Percentiles rank a stretch among this genome's conserved stretches.
These are phyloP conservation scores for Syzygium grande DNA, from an alignment of 345 rosid species.

Conservation along the genomic window DNA sequence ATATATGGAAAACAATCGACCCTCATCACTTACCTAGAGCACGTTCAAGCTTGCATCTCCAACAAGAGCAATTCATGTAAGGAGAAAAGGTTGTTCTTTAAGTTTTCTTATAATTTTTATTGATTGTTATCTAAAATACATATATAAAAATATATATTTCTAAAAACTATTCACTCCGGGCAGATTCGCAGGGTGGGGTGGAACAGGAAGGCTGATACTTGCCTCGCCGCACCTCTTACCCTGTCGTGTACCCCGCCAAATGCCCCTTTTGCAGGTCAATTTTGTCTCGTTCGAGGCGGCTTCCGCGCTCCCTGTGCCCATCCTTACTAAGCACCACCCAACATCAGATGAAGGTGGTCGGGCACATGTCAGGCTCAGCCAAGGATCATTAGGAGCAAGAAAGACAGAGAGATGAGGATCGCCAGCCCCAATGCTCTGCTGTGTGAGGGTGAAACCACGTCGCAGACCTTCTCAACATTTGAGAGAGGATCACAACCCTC, in stretches of 20 bases:
- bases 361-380: background rate
- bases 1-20: background rate
- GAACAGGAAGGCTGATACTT: background rate
- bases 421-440: background rate
- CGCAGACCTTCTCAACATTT: background rate
- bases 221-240: background rate
- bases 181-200: background rate
- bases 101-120: background rate
- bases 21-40: background rate
- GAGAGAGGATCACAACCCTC: background rate
- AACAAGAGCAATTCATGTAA: background rate
- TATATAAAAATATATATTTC: background rate
- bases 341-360: background rate
- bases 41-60: background rate
- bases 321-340: background rate
- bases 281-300: background rate
- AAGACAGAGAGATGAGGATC: background rate
- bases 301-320: background rate
- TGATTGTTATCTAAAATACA: background rate
- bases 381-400: background rate
- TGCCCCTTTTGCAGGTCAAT: background rate
- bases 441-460: background rate
- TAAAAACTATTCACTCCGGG: background rate
- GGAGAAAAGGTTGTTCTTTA: background rate
- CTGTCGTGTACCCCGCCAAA: background rate